Percentiles rank a stretch among this genome's conserved stretches.
Conservation (phyloP, 345 rosid genomes). For the Anacardium occidentale region DNA sequence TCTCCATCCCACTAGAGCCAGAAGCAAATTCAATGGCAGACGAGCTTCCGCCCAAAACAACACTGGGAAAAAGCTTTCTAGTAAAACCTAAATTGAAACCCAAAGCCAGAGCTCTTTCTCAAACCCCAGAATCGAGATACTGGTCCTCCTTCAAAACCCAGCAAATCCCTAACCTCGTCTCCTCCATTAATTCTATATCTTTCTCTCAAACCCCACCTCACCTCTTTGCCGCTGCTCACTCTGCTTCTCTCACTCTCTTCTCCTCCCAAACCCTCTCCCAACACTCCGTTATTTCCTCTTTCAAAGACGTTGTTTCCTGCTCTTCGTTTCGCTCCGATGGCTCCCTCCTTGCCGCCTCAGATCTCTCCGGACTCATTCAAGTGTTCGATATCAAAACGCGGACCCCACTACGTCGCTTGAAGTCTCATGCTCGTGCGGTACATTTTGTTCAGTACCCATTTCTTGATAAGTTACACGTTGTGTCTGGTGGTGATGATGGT, state of each 20-base stretch:
- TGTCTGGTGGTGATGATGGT: constrained; percentile 91
- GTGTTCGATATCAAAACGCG: constrained; percentile 75
- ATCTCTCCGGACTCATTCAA: constrained; percentile 70
- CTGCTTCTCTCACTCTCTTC: constrained; percentile 64
- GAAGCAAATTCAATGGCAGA: constrained; percentile 12
- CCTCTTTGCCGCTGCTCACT: constrained; percentile 68
- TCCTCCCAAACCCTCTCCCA: constrained; percentile 47
- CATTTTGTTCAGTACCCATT: constrained; percentile 75
- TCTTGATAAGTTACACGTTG: constrained; percentile 79
- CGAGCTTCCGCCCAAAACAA: constrained; percentile 6
- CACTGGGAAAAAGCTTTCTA: constrained; percentile 49
- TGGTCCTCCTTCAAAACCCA: constrained; percentile 87
- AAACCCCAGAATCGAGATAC: constrained; percentile 75
- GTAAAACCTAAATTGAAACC: constrained; percentile 72
- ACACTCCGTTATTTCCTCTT: constrained; percentile 51
- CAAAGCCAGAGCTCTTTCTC: constrained; percentile 48
- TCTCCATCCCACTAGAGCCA: neutral
- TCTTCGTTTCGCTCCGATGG: constrained; percentile 83
- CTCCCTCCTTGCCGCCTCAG: constrained; percentile 78
- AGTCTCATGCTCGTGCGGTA: constrained; percentile 74
- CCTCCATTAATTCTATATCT: constrained; percentile 60
- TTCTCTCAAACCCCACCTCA: constrained; percentile 67
- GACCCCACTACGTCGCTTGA: constrained; percentile 73
- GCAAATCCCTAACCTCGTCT: constrained; percentile 46
- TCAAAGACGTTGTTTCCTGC: constrained; percentile 79